These are phyloP conservation scores for Penicillium sp. DNA, from an alignment of 2,329 filamentous ascomycete species.

Conservation along the genomic window DNA sequence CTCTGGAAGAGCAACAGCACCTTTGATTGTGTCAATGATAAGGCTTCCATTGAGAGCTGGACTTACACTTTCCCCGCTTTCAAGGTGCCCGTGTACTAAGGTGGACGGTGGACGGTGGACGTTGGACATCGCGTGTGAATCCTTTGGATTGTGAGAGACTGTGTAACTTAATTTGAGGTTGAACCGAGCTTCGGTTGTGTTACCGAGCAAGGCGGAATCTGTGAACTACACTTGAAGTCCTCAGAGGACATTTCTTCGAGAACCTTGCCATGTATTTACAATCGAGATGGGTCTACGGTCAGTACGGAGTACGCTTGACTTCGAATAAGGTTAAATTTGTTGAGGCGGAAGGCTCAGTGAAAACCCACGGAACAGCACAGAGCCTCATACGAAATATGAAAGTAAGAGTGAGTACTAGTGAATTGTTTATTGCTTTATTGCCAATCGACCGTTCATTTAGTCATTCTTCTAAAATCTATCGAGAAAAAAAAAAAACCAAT, in stretches of 20 bases:
- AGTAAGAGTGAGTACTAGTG: background rate
- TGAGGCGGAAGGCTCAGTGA: background rate
- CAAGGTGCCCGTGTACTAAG: conserved; percentile 42
- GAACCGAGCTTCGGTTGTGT: too few species aligned
- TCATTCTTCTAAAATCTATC: conserved; percentile 1
- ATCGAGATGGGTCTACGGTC: too few species aligned
- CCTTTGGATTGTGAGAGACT: too few species aligned
- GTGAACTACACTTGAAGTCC: too few species aligned
- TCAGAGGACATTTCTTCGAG: too few species aligned
- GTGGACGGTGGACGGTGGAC: background rate
- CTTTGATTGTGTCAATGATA: conserved; percentile 42
- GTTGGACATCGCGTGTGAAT: too few species aligned
- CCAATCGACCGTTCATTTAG: background rate
- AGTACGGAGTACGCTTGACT: too few species aligned
- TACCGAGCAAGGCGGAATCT: too few species aligned
- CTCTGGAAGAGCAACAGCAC: conserved; percentile 33
- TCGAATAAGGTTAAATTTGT: too few species aligned
- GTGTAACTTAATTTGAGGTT: background rate
- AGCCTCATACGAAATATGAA: background rate
- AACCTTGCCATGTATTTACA: too few species aligned
- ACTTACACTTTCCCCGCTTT: conserved; percentile 42
- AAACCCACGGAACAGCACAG: background rate
- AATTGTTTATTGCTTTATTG: background rate
- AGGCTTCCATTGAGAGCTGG: conserved; percentile 44
- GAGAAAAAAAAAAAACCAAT: background rate